Percentiles rank a stretch among this genome's conserved stretches.
Conservation (phyloP, 164 flowering plant species). For the Aristolochia contorta region DNA sequence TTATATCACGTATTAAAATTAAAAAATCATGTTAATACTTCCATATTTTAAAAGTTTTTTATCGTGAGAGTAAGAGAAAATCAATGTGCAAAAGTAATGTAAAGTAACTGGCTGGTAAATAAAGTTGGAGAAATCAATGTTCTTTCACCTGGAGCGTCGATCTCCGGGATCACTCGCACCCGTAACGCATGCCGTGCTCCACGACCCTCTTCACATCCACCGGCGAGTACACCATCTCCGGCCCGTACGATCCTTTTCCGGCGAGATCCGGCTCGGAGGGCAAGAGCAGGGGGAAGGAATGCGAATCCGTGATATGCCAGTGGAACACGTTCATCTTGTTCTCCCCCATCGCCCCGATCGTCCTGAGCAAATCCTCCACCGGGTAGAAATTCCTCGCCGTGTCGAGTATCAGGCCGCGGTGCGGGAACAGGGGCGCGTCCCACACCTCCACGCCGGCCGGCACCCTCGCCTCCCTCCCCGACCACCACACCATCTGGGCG, state of each 20-base stretch:
- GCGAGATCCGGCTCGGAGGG: conserved; percentile 77
- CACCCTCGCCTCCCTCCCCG: conserved; percentile 18
- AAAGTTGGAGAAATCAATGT: too few species aligned
- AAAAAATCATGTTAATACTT: too few species aligned
- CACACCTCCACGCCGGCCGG: conserved; percentile 39
- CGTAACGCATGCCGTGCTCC: conserved; percentile 55
- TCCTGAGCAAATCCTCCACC: conserved; percentile 56
- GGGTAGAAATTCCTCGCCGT: conserved; percentile 66
- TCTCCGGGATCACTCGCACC: conserved; percentile 87
- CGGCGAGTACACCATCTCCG: conserved; percentile 48
- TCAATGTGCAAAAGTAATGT: too few species aligned
- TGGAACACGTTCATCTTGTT: conserved; percentile 89
- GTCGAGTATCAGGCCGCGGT: conserved; percentile 71
- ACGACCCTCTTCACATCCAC: conserved; percentile 59
- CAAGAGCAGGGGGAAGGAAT: conserved; percentile 72
- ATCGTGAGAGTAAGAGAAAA: too few species aligned
- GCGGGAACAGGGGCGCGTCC: conserved; percentile 59
- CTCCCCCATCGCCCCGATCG: conserved; percentile 56
- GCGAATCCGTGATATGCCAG: conserved; percentile 94
- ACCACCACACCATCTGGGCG: conserved; percentile 69
- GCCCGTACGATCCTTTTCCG: conserved; percentile 55
- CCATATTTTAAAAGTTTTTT: too few species aligned
- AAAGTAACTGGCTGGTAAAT: too few species aligned
- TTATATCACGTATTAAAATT: too few species aligned
- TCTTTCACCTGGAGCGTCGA: conserved; percentile 69